Evolutionary conservation across 2,329 filamentous ascomycete species (phyloP).

Genomic region (Emmonsiellopsis sp.): DNA sequence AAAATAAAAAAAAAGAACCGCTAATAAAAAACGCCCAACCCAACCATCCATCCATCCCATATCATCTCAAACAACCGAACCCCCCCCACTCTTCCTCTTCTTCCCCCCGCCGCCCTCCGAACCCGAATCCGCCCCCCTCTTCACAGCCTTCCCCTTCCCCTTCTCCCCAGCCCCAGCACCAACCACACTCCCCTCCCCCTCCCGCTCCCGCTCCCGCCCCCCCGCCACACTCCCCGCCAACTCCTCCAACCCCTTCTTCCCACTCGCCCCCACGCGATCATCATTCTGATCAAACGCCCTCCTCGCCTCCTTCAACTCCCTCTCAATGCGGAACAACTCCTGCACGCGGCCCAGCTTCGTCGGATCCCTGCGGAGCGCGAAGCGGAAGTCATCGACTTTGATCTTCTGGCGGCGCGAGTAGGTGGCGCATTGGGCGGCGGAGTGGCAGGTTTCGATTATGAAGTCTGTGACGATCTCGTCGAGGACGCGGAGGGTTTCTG

Average conservation of each 20-base stretch:
- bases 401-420: conserved; percentile 89
- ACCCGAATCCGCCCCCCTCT: conserved; percentile 11
- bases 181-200: conserved; percentile 15
- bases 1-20: background rate
- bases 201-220: conserved; percentile 18
- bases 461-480: conserved; percentile 97
- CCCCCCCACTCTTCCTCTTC: conserved; percentile 8
- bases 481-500: conserved; percentile 73
- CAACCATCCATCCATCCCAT: background rate
- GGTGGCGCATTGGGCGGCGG: conserved; percentile 74
- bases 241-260: conserved; percentile 25
- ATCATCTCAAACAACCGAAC: background rate
- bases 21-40: background rate
- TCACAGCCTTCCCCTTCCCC: conserved; percentile 25
- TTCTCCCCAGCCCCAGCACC: conserved; percentile 20
- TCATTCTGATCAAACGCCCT: conserved; percentile 46
- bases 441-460: conserved; percentile 86
- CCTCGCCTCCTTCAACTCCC: conserved; percentile 71
- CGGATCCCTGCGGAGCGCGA: conserved; percentile 77
- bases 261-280: conserved; percentile 31
- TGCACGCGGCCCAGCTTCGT: conserved; percentile 79
- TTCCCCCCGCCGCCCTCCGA: conserved; percentile 3
- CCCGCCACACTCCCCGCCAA: conserved; percentile 3
- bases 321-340: conserved; percentile 81
- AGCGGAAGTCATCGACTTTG: conserved; percentile 97